These are phyloP conservation scores for Clathrus columnatus DNA, from an alignment of 768 basidiomycete genomes.

Conservation along the genomic window DNA sequence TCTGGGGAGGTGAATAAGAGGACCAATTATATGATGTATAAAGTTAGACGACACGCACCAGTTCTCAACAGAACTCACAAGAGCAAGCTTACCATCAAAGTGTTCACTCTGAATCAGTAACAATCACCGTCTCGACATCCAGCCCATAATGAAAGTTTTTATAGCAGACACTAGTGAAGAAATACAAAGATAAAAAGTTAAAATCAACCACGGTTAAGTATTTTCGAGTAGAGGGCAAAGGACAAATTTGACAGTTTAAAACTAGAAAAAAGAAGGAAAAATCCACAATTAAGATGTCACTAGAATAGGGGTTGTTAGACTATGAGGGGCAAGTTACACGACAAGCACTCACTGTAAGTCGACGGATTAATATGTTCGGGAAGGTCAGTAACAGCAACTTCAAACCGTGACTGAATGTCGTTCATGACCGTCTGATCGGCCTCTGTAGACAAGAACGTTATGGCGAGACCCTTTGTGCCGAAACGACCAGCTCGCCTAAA, in stretches of 20 bases:
- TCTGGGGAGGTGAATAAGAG: too few species aligned
- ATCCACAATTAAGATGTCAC: not conserved
- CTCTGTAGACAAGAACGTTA: constrained; percentile 92
- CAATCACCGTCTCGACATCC: too few species aligned
- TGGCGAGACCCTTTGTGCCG: constrained; percentile 97
- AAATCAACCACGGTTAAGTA: not conserved
- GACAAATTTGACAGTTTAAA: not conserved
- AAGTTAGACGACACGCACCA: too few species aligned
- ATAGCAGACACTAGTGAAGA: not conserved
- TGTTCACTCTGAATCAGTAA: not conserved
- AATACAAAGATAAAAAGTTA: not conserved
- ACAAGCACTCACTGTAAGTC: constrained; percentile 76
- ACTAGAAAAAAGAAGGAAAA: too few species aligned
- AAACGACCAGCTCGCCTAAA: constrained; percentile 93
- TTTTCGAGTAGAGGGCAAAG: not conserved
- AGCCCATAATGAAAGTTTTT: not conserved
- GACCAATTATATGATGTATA: too few species aligned
- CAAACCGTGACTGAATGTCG: constrained; percentile 92
- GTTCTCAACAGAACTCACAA: not conserved
- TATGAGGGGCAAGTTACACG: not conserved
- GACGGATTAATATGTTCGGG: constrained; percentile 92
- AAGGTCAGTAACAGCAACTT: constrained; percentile 92
- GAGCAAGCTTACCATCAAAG: not conserved
- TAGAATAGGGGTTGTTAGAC: not conserved
- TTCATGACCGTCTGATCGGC: constrained; percentile 91